A percentile compares a stretch with the other conserved stretches of the same genome.
Conservation (phyloP, 202 grass and related monocot species). For the Saccharum hybrid region DNA sequence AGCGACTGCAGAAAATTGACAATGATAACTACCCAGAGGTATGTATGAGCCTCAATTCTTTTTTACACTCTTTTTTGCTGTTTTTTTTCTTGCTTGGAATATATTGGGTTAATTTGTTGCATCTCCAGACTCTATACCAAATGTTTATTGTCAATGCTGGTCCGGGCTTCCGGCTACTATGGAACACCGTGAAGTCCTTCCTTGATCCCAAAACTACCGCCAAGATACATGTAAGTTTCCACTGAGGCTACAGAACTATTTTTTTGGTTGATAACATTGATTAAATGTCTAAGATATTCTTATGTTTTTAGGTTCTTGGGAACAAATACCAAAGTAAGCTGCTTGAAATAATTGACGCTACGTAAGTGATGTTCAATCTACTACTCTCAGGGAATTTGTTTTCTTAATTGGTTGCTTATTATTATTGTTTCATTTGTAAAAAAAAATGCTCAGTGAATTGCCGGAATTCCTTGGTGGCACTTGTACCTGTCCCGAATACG, state of each 20-base stretch:
- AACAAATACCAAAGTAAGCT: slow-evolving; percentile 93
- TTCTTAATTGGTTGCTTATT: slow-evolving; percentile 30
- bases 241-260: not conserved
- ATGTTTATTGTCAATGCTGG: slow-evolving; percentile 99
- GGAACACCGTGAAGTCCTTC: slow-evolving; percentile 93
- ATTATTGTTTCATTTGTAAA: slow-evolving; percentile 38
- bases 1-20: slow-evolving; percentile 89
- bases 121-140: slow-evolving; percentile 83
- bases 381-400: not conserved
- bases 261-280: slow-evolving; percentile 24
- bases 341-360: slow-evolving; percentile 88
- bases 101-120: slow-evolving; percentile 33
- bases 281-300: slow-evolving; percentile 9
- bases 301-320: slow-evolving; percentile 81
- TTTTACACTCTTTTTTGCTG: not conserved
- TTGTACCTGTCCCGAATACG: slow-evolving; percentile 78
- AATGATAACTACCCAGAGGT: slow-evolving; percentile 98
- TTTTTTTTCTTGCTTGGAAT: slow-evolving; percentile 6
- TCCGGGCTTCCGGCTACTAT: slow-evolving; percentile 83
- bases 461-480: slow-evolving; percentile 85
- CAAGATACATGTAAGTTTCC: slow-evolving; percentile 94
- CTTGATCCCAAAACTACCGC: slow-evolving; percentile 95
- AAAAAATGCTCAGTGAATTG: slow-evolving; percentile 63
- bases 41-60: slow-evolving; percentile 41
- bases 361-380: slow-evolving; percentile 49